Evolutionary conservation across 345 rosid species (phyloP), one percentile per base, ranked within the genome.

Genomic region (Combretum micranthum): DNA sequence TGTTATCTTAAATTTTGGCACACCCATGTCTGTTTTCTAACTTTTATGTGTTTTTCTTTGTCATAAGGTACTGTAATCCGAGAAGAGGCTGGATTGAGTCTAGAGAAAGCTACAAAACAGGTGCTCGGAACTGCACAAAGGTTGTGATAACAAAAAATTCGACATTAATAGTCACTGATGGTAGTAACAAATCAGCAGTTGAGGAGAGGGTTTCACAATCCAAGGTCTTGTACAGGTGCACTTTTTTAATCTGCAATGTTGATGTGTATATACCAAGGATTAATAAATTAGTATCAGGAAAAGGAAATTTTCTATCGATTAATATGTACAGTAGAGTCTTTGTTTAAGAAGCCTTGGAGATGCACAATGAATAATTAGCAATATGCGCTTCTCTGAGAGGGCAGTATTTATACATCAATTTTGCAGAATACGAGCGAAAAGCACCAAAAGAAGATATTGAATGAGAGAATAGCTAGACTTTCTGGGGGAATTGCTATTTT

Each of bases 401-500:
- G 15, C 13, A n/a, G 12, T 20, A 42, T 39, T 7, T 20, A 13
- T 23, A 53, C 21, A 64, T 56, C 53, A 66, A 21, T 50, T 67
- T 64, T 52, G 62, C 80, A 90, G 96, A 87, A 85, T 68, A 80
- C 94, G 7, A 74, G 75, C 64, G 90, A 81, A 55, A 82, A 63
- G 17, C 86, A 76, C 57, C 83, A 79, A 61, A 86, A 79, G 84
- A 84, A 84, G 80, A 84, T 86, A 64, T 71, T 92, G 58, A 83
- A 84, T 44, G 95, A 92, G 64, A 84, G 98, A 73, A 72, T 88
- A 70, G 96, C 93, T 16, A 81, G 87, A 69, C 69, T 92, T 67
- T 86, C 92, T 0, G 95, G 95, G 19, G 87, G 90, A 62, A 82
- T 88, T 52, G 98, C 95, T 47, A 69, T 88, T 64, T 83, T 92